Percentiles rank a stretch among this genome's conserved stretches.
phyloP scores from a whole-genome alignment of 495 filamentous ascomycete genomes.

The Penicillium lagena region DNA sequence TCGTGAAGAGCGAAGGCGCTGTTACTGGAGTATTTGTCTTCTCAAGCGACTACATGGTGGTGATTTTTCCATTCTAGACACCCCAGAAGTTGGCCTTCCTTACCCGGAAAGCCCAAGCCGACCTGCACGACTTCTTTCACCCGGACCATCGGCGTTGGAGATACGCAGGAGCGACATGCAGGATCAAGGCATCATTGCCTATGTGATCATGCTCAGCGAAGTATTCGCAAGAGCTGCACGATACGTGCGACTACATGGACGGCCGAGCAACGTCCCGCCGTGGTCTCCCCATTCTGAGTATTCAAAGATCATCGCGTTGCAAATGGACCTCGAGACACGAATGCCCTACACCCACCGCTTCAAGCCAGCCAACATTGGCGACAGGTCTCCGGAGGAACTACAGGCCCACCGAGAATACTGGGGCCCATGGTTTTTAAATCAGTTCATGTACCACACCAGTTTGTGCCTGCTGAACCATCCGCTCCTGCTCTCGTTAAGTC shows the following conservation, averaged over 20 bases:
- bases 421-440: slow-evolving; percentile 43
- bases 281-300: slow-evolving; percentile 47
- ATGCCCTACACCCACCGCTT: slow-evolving; percentile 43
- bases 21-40: slow-evolving; percentile 45
- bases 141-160: slow-evolving; percentile 10
- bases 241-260: slow-evolving; percentile 40
- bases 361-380: slow-evolving; percentile 34
- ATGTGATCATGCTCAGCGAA: slow-evolving; percentile 39
- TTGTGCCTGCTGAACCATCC: slow-evolving; percentile 44
- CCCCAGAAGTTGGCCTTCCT: slow-evolving; percentile 27
- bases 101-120: slow-evolving; percentile 24
- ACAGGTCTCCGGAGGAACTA: slow-evolving; percentile 33
- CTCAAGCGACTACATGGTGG: slow-evolving; percentile 40
- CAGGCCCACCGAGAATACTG: slow-evolving; percentile 37
- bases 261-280: slow-evolving; percentile 36
- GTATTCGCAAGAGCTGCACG: slow-evolving; percentile 36
- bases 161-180: slow-evolving; percentile 19
- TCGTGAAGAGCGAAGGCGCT: slow-evolving; percentile 39
- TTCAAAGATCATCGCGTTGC: slow-evolving; percentile 38
- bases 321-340: slow-evolving; percentile 43
- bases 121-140: slow-evolving; percentile 18
- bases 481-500: slow-evolving; percentile 35
- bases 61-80: slow-evolving; percentile 34
- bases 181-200: slow-evolving; percentile 42
- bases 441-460: slow-evolving; percentile 45